These are phyloP conservation scores for Coprinopsis cinerea DNA, from an alignment of 768 basidiomycete species.

Conservation along the genomic window DNA sequence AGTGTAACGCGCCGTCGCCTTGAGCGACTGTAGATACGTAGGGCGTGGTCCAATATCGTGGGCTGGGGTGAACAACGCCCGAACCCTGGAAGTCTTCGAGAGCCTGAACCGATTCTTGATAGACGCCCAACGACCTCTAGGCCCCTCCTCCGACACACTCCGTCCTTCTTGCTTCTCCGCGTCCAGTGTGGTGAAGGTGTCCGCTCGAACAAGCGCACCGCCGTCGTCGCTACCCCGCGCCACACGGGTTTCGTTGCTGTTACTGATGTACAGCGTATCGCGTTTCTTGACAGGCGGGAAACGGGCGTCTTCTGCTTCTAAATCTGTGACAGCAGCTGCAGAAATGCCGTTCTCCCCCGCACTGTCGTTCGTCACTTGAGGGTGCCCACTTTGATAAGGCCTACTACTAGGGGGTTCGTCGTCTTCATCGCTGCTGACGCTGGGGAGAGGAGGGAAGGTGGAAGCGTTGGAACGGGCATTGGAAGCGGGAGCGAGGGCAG, in stretches of 20 bases:
- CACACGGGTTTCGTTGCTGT: slow-evolving; percentile 8
- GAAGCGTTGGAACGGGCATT: slow-evolving; percentile 21
- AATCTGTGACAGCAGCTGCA: not conserved
- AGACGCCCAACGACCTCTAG: not conserved
- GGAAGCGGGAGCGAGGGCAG: slow-evolving; percentile 21
- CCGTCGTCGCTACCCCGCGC: slow-evolving; percentile 10
- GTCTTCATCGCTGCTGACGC: slow-evolving; percentile 35
- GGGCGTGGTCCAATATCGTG: slow-evolving; percentile 28
- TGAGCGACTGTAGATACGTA: slow-evolving; percentile 27
- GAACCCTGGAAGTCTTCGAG: slow-evolving; percentile 18
- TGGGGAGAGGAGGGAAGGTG: slow-evolving; percentile 27
- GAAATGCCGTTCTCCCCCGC: too few species aligned
- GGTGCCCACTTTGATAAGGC: slow-evolving; percentile 20
- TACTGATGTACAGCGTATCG: slow-evolving; percentile 9
- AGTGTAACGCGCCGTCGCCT: slow-evolving; percentile 27
- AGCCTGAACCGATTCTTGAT: slow-evolving; percentile 1
- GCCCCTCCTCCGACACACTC: not conserved
- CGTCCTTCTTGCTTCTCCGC: slow-evolving; percentile 14
- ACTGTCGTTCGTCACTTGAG: slow-evolving; percentile 23
- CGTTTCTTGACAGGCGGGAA: slow-evolving; percentile 10
- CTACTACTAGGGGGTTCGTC: slow-evolving; percentile 41
- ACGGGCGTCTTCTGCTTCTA: slow-evolving; percentile 5
- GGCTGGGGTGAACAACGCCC: slow-evolving; percentile 26
- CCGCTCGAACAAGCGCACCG: slow-evolving; percentile 3
- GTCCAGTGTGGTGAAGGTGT: slow-evolving; percentile 6